Percentiles rank a stretch among this genome's conserved stretches.
phyloP scores from a whole-genome alignment of 2,329 filamentous ascomycete genomes.

The Pseudohalonectria lignicola region DNA sequence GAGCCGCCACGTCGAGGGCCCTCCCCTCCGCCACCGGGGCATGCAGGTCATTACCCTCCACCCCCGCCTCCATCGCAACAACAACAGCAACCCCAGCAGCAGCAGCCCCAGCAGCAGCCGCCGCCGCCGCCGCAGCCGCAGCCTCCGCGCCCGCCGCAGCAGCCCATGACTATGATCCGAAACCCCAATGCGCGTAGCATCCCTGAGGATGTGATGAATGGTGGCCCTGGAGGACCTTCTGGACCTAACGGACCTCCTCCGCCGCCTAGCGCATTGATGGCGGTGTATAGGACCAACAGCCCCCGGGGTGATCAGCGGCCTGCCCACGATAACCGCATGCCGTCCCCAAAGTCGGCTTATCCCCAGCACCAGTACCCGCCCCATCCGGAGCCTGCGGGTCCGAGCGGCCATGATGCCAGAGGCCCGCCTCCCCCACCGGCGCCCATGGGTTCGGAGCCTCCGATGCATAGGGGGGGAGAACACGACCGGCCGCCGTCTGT shows the following conservation, averaged over 20 bases:
- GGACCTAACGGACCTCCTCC: too few species aligned
- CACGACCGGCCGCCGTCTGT: conserved; percentile 71
- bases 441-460: conserved; percentile 52
- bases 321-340: conserved; percentile 71
- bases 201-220: conserved; percentile 20
- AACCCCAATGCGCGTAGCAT: conserved; percentile 27
- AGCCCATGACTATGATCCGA: conserved; percentile 11
- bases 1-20: conserved; percentile 36
- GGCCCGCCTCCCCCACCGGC: conserved; percentile 35
- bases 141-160: conserved; percentile 27
- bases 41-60: conserved; percentile 44
- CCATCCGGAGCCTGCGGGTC: conserved; percentile 62
- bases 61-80: conserved; percentile 36
- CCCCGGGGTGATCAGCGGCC: conserved; percentile 77
- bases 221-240: too few species aligned
- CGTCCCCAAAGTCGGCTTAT: conserved; percentile 85
- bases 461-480: conserved; percentile 40
- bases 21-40: conserved; percentile 39
- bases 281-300: conserved; percentile 62
- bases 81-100: conserved; percentile 24
- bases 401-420: conserved; percentile 35
- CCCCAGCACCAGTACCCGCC: conserved; percentile 72
- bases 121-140: conserved; percentile 15
- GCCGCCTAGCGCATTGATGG: conserved; percentile 47
- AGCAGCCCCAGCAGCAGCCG: conserved; percentile 26